Evolutionary conservation across 352 stramenopile genomes (phyloP), one percentile per base, ranked within the genome.

Genomic region (Globisporangium ultimum): DNA sequence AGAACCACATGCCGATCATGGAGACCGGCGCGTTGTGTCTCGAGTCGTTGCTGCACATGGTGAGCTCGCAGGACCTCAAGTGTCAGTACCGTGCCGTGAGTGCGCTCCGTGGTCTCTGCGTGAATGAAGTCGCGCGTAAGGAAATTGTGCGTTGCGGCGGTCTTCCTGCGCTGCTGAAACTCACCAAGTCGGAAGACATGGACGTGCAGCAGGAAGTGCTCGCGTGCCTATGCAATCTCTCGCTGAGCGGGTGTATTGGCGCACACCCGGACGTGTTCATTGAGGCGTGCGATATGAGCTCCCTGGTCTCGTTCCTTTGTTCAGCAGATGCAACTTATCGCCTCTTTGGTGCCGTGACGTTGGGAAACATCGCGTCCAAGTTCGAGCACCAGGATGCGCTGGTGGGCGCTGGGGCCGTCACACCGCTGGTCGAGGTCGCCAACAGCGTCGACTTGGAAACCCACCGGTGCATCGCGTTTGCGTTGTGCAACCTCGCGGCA

Each of bases 201-300:
- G 92, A 98, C 51, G 76, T 98, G 1, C 96, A 98, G 65, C 84
- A 97, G 57, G 95, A 99, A 75, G 92, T 98, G n/a, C 78, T 99
- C 9, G 89, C 92, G 38, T 97, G 89, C 41, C 61, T 99, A n/a
- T 99, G 96, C 65, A 99, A 99, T 55, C 74, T 99, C 34, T 98
- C 92, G 9, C 76, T 98, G 10, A 96, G 87, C 61, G 96, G 96
- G n/a, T 98, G 80, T 63, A 93, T 99, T 38, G 93, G 93, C 43
- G 84, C 92, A 15, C 84, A 96, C 38, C 87, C 95, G 0, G 81
- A 93, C 3, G 74, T 85, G 5, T 93, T 99, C 53, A 75, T 98
- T 24, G 60, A 94, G 24, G 86, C 93, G 3, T 85, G 95, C 24
- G 87, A 98, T 22, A 92, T 98, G 70, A 63, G 85, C 20, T 89